Evolutionary conservation across 2,329 filamentous ascomycete genomes (phyloP).

Genomic region (Cytospora mali): DNA sequence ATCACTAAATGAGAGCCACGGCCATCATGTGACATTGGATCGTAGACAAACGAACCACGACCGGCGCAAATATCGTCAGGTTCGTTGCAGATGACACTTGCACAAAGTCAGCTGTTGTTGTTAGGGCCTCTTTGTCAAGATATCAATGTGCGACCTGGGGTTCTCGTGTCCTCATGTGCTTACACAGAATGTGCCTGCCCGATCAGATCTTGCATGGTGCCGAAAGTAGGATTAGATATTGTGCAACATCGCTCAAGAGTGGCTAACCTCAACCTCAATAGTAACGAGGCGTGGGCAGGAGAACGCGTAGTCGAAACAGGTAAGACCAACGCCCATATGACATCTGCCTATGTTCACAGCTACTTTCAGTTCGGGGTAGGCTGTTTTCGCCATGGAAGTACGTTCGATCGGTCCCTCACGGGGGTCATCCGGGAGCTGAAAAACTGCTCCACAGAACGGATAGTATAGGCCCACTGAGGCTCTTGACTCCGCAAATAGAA

Average conservation of each 20-base stretch:
- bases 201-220: slow-evolving; percentile 14
- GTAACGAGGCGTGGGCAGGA: background rate
- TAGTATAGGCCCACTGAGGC: background rate
- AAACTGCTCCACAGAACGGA: background rate
- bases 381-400: background rate
- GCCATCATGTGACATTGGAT: background rate
- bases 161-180: background rate
- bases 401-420: background rate
- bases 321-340: background rate
- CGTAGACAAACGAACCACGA: background rate
- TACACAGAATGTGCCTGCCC: background rate
- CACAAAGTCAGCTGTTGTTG: background rate
- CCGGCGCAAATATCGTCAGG: background rate
- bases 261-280: background rate
- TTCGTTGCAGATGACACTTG: background rate
- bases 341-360: background rate
- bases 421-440: background rate
- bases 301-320: background rate
- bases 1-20: background rate
- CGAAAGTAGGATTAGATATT: background rate
- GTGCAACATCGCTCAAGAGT: background rate
- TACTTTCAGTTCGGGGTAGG: background rate
- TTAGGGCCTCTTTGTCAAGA: background rate
- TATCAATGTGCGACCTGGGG: background rate
- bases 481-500: background rate